Base-by-base conservation (phyloP, 441 rosid genomes). In the Isatis lusitanica region DNA sequence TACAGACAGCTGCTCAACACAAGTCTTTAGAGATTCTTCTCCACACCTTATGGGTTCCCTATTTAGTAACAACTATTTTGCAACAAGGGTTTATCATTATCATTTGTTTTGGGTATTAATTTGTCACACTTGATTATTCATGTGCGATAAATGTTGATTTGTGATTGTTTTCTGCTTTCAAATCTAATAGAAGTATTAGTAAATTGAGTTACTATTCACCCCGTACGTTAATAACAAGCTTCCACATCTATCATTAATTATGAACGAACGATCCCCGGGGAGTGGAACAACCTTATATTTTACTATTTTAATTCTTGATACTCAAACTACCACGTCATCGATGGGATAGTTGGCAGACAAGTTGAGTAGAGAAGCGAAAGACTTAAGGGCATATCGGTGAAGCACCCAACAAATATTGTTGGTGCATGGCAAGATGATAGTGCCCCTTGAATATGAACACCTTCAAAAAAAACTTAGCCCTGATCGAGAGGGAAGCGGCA, bases 1-100 rank as follows among this genome's bases (percentile, higher is more conserved):
- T 92, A 82, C 78, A 85, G 86, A 73, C 94, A 87, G 35, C 51
- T 73, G 24, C 81, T 77, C 62, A 64, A 70, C 61, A 47, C 72
- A 7, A 56, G 56, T 64, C 67, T 56, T 47, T 76, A 26, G 56
- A 63, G 38, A 39, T 64, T 47, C 46, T 62, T 63, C 61, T 56
- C 24, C 51, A 6, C 15, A 33, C 35, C 60, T 47, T 52, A 53
- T 73, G 24, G 39, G 47, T 42, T 33, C 39, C 6, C 31, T 10
- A 51, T 21, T 39, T 55, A 12, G 18, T 10, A 55, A 55, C 42
- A 0, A 15, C 8, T 26, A 26, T 26, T 26, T 26, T 26, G 28
- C 28, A 26, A 26, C 28, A 26, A 26, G 28, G 28, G 28, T 26
- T 21, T 4, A 4, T 50, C 10, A 13, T 31, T 5, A 47, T 51